These are phyloP conservation scores for Sclerotinia trifoliorum DNA, from an alignment of 2,329 filamentous ascomycete species.

Conservation along the genomic window DNA sequence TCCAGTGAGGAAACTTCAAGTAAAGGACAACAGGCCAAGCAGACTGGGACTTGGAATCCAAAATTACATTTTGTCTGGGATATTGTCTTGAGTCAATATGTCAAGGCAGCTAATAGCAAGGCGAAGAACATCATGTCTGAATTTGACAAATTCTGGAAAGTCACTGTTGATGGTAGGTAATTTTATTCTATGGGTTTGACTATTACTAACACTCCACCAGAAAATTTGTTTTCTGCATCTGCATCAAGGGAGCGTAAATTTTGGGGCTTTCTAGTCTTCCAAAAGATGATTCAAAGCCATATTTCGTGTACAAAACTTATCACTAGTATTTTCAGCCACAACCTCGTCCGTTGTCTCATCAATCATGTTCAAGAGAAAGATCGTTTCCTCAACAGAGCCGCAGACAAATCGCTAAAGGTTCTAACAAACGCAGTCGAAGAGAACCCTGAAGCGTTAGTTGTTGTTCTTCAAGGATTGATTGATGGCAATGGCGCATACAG, in stretches of 20 bases:
- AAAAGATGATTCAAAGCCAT: slow-evolving; percentile 63
- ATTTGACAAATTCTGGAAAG: slow-evolving; percentile 80
- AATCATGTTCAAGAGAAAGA: slow-evolving; percentile 79
- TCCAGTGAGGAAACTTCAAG: slow-evolving; percentile 52
- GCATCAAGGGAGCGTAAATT: slow-evolving; percentile 88
- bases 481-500: slow-evolving; percentile 68
- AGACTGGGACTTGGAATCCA: slow-evolving; percentile 72
- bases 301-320: slow-evolving; percentile 50
- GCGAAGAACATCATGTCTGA: slow-evolving; percentile 40
- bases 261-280: slow-evolving; percentile 85
- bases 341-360: slow-evolving; percentile 76
- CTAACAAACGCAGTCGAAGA: slow-evolving; percentile 64
- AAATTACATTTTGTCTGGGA: slow-evolving; percentile 89
- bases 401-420: slow-evolving; percentile 70
- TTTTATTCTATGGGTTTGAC: neutral
- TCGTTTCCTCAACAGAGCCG: slow-evolving; percentile 75
- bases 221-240: slow-evolving; percentile 76
- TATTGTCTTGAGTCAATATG: slow-evolving; percentile 62
- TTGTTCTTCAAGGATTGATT: slow-evolving; percentile 66
- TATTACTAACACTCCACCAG: slow-evolving; percentile 45
- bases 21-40: slow-evolving; percentile 42
- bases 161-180: slow-evolving; percentile 77
- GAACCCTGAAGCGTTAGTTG: slow-evolving; percentile 57
- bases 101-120: slow-evolving; percentile 39
- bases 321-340: slow-evolving; percentile 71